Evolutionary conservation across 1,284 basidiomycete species (phyloP), one percentile per base, ranked within the genome.

Genomic region (Moniliophthora roreri): DNA sequence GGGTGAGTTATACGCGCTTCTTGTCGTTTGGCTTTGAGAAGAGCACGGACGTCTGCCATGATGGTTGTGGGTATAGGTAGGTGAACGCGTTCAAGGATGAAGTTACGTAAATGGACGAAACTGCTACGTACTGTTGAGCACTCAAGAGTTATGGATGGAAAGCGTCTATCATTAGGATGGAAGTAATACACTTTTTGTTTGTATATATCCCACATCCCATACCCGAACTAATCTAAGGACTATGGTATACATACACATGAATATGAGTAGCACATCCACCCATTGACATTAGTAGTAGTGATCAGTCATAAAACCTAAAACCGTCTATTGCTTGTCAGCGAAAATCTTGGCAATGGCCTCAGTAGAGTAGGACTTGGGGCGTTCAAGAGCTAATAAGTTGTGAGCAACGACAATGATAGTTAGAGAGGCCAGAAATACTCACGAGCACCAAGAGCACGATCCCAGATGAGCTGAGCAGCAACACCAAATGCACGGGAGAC

Each of bases 401-500:
- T 35, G 18, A 40, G 48, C 7, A 46, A 37, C 4, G 1, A 6
- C 8, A 24, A 23, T 34, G 32, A 1, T 2, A n/a, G 11, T 21
- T 15, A 21, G 1, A 26, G 26, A 28, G 38, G 2, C 36, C 1
- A 37, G 45, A 4, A 58, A 49, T 16, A 83, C 86, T 69, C 67
- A 89, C 87, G 90, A 73, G 93, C 89, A 76, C 93, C 94, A 65
- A 95, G 89, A 41, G 92, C 95, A 73, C 95, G 92, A 72, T 97
- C 95, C 92, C 93, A 97, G 67, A 94, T 93, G 63, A 94, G 80
- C 69, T 94, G 92, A 40, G 93, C 86, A 53, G 87, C 84, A 54
- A 94, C 92, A 80, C 93, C 93, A 62, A 95, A 91, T 13, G 93
- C 92, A 69, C 93, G 87, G 28, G 94, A 96, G 46, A 98, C 93